Base-by-base conservation (phyloP, 2,329 filamentous ascomycete species). In the Fusarium kyushuense region DNA sequence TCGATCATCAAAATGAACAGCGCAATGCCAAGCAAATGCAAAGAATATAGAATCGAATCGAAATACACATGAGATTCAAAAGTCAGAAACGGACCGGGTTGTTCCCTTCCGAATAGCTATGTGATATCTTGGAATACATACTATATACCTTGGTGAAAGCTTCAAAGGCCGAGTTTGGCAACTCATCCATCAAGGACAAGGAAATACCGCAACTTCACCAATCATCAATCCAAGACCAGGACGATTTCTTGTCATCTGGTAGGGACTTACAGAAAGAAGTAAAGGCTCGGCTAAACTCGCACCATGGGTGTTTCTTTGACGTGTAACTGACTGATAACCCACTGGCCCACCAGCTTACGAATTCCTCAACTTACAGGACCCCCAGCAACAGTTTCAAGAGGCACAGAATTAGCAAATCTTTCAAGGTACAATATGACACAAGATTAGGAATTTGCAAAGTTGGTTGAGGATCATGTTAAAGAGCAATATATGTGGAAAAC, bases 401-500 rank as follows among this genome's bases (percentile, higher is more conserved):
- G 33, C 36, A 57, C 45, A 36, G 19, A 12, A 53, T 63, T 36
- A 29, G 46, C 9, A 59, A 41, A 63, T 41, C 40, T 43, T 58
- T 38, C 33, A 29, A 47, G n/a, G 40, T 36, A 30, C 57, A 17
- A 46, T 45, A 58, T 43, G 46, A 35, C 27, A 53, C 19, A 43
- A 63, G 29, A 51, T 29, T 58, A 53, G 33, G 40, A 35, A 25
- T 52, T 52, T 43, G 48, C 47, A 49, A 66, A 56, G 49, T 32
- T 23, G 42, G 43, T 32, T 48, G 33, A 63, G 48, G 48, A 41
- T 27, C 48, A 49, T 45, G 41, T 52, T 19, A 35, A 30, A 53
- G 36, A 55, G 57, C 48, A 56, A 64, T 47, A 60, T 67, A 69
- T 67, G 67, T 70, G 66, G 66, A 67, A 52, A 59, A 70, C 63